These are phyloP conservation scores for Serendipita indica DNA, from an alignment of 768 basidiomycete species.

Conservation along the genomic window DNA sequence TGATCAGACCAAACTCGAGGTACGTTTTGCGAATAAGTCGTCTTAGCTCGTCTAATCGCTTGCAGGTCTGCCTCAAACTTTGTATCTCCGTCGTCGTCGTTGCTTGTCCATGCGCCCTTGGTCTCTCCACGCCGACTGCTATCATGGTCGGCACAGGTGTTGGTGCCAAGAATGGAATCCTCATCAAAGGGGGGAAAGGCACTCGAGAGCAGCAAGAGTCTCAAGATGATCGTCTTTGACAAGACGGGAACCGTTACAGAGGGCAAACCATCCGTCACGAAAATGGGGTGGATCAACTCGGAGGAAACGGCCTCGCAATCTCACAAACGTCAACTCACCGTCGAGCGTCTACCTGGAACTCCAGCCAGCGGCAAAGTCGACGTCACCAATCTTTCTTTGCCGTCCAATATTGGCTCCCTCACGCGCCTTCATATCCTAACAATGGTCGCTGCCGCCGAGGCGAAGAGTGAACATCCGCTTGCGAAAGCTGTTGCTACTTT, in stretches of 20 bases:
- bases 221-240: constrained; percentile 77
- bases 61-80: constrained; percentile 66
- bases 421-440: constrained; percentile 48
- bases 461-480: constrained; percentile 88
- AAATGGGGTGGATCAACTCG: constrained; percentile 47
- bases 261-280: constrained; percentile 77
- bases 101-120: constrained; percentile 94
- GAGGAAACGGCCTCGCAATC: neutral
- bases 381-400: constrained; percentile 9
- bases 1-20: constrained; percentile 72
- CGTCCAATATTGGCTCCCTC: neutral
- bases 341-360: constrained; percentile 19
- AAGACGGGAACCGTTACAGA: constrained; percentile 97
- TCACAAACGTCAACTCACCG: constrained; percentile 4
- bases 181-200: constrained; percentile 97
- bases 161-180: constrained; percentile 89
- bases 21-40: neutral
- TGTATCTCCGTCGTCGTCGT: constrained; percentile 98
- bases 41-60: neutral
- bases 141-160: constrained; percentile 99
- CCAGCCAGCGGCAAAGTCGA: constrained; percentile 13
- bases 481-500: constrained; percentile 83
- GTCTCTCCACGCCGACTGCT: constrained; percentile 90
- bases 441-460: constrained; percentile 76
- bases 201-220: constrained; percentile 73